Conservation (phyloP, 2,329 filamentous ascomycete genomes). For the Ceratocystis colombiana region DNA sequence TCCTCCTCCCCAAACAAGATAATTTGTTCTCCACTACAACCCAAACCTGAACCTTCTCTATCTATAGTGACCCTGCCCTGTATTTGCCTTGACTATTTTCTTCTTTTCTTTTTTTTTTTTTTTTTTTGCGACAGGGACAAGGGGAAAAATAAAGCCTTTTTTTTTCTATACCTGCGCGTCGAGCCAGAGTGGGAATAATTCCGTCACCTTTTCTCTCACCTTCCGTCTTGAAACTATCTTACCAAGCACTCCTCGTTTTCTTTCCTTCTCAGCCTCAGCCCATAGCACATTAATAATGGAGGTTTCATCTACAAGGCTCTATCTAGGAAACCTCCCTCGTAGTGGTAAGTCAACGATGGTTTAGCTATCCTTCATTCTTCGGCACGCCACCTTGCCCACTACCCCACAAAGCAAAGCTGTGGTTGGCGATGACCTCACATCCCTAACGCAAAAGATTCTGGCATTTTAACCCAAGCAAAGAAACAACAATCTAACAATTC, state of each 20-base stretch:
- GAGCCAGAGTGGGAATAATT: constrained; percentile 10
- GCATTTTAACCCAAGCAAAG: not conserved
- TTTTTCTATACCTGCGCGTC: not conserved
- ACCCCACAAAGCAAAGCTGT: constrained; percentile 17
- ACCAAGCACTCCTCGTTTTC: constrained; percentile 29
- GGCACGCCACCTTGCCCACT: not conserved
- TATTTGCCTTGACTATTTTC: constrained; percentile 16
- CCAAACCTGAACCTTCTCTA: not conserved
- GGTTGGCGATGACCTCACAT: constrained; percentile 21
- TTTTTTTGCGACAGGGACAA: constrained; percentile 19
- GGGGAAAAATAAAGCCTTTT: not conserved
- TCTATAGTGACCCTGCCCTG: constrained; percentile 7
- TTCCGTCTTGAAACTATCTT: constrained; percentile 25
- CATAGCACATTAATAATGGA: constrained; percentile 53
- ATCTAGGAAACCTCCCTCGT: constrained; percentile 94
- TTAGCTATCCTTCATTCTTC: not conserved
- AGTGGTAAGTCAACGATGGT: constrained; percentile 56
- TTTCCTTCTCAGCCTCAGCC: not conserved
- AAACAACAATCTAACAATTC: not conserved
- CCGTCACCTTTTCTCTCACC: constrained; percentile 25
- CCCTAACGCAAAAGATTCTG: not conserved
- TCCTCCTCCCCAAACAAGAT: not conserved
- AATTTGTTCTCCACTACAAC: not conserved
- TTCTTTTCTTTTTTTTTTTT: constrained; percentile 24
- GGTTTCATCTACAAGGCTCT: constrained; percentile 89